Conservation (phyloP, 1,284 basidiomycete genomes). For the Vanrija sp. region DNA sequence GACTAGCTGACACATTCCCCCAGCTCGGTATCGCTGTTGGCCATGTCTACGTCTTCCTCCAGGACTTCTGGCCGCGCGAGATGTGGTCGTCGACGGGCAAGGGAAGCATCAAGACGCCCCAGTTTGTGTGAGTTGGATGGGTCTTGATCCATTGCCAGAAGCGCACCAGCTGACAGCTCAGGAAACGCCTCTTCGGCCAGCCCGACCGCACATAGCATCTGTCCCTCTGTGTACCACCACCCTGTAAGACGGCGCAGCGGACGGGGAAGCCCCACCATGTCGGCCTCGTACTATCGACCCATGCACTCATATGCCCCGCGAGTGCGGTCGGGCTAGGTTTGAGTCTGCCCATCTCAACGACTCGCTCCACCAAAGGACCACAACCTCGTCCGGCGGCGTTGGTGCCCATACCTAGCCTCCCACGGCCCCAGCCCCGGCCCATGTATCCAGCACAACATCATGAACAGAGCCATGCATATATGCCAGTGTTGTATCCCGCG, state of each 20-base stretch:
- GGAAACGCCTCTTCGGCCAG: slow-evolving; percentile 11
- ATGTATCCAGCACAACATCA: not conserved
- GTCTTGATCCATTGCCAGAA: not conserved
- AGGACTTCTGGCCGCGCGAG: slow-evolving; percentile 92
- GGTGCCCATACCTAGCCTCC: no score
- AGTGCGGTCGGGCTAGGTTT: no score
- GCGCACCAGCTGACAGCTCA: slow-evolving; percentile 2
- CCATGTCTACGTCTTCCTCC: slow-evolving; percentile 86
- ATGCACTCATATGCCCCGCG: no score
- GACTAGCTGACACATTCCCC: slow-evolving; percentile 6
- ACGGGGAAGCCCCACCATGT: no score
- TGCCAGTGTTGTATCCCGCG: not conserved
- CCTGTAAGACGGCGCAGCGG: no score
- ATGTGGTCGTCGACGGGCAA: slow-evolving; percentile 54
- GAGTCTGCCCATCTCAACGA: no score
- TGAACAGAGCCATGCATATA: not conserved
- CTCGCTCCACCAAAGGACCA: no score
- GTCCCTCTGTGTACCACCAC: no score
- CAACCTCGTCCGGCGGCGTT: no score
- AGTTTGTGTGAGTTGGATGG: slow-evolving; percentile 62
- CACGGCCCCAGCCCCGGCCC: not conserved
- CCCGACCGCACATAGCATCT: not conserved
- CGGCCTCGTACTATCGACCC: no score
- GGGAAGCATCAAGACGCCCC: slow-evolving; percentile 68
- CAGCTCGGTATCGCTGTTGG: slow-evolving; percentile 76